Evolutionary conservation across 768 basidiomycete species (phyloP).

Genomic region (Phylloporus scabripes): DNA sequence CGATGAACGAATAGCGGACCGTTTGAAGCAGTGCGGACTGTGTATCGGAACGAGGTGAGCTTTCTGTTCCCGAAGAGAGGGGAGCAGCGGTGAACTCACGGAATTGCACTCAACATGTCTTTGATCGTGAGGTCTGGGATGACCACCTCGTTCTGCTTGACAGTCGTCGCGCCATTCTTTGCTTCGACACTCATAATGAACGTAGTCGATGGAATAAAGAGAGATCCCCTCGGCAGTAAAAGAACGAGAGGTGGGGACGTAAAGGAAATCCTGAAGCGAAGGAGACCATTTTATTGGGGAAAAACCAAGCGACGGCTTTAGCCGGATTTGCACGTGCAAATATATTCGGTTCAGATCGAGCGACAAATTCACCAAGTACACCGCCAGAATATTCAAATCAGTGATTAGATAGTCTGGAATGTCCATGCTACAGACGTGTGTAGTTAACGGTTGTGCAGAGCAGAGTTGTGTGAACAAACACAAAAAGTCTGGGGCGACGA

Average conservation of each 20-base stretch:
- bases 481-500: not conserved
- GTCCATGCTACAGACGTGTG: no score
- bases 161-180: constrained; percentile 21
- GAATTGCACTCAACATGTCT: constrained; percentile 78
- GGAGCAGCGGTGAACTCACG: constrained; percentile 45
- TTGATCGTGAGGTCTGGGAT: constrained; percentile 88
- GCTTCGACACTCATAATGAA: constrained; percentile 16
- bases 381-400: no score
- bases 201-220: constrained; percentile 8
- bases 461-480: not conserved
- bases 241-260: not conserved
- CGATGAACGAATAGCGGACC: constrained; percentile 76
- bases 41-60: not conserved
- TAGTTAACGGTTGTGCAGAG: no score
- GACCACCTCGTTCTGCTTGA: constrained; percentile 54
- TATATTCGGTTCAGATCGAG: not conserved
- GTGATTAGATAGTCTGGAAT: no score
- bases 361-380: not conserved
- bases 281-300: constrained; percentile 26
- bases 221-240: not conserved
- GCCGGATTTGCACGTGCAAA: constrained; percentile 26
- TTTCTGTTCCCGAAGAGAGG: not conserved
- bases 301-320: constrained; percentile 15
- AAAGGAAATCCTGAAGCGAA: not conserved
- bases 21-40: constrained; percentile 84